A percentile compares a stretch with the other conserved stretches of the same genome.
Evolutionary conservation across 768 basidiomycete species (phyloP).

Genomic region (Leccinum boreale): DNA sequence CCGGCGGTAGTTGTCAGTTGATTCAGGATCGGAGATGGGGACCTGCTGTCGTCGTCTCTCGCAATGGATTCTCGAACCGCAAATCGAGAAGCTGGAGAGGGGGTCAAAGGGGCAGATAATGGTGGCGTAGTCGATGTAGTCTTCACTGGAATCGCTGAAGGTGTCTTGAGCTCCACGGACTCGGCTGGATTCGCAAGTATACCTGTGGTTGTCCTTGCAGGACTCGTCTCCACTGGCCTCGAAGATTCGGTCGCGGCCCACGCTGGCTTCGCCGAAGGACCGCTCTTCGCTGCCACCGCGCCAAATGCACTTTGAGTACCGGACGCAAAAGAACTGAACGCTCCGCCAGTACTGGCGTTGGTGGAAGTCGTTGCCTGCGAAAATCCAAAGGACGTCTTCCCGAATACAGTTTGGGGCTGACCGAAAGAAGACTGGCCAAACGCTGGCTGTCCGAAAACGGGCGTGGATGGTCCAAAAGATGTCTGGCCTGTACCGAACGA

Average conservation of each 20-base stretch:
- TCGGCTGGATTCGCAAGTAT: conserved; percentile 11
- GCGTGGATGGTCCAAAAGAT: conserved; percentile 25
- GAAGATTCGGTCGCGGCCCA: conserved; percentile 15
- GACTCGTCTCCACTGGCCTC: conserved; percentile 9
- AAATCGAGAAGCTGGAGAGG: conserved; percentile 3
- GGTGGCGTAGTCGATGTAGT: conserved; percentile 4
- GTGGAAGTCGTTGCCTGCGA: conserved; percentile 10
- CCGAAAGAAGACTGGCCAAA: conserved; percentile 38
- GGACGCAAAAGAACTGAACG: conserved; percentile 36
- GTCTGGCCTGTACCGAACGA: conserved; percentile 34
- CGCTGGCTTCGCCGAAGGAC: conserved; percentile 19
- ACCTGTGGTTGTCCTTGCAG: not conserved
- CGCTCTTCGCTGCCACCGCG: conserved; percentile 14
- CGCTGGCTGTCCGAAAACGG: conserved; percentile 36
- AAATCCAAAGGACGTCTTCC: conserved; percentile 21
- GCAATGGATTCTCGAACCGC: conserved; percentile 11
- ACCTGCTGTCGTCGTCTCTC: conserved; percentile 24
- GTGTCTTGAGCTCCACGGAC: conserved; percentile 8
- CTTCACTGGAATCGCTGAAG: conserved; percentile 8
- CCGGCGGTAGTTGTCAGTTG: conserved; percentile 19
- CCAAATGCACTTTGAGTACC: conserved; percentile 29
- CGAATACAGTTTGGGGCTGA: conserved; percentile 20
- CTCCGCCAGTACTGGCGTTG: conserved; percentile 23
- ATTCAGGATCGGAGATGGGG: conserved; percentile 23
- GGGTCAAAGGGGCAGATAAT: not conserved